Percentiles rank a stretch among this genome's conserved stretches.
Evolutionary conservation across 2,329 filamentous ascomycete genomes (phyloP).

Genomic region (Apiospora marii): DNA sequence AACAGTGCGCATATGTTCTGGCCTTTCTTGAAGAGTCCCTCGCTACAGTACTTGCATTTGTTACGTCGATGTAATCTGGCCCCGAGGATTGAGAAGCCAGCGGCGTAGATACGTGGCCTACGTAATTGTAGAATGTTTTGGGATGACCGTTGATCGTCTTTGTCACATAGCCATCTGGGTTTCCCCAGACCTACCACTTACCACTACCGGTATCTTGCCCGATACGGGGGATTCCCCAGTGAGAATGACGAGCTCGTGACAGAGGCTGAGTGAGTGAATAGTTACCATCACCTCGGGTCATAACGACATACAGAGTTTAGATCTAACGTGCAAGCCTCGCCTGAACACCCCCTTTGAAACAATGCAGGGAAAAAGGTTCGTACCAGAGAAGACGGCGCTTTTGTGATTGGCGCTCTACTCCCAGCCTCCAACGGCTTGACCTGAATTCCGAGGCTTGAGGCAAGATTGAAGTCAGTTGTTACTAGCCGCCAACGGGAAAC

Average conservation of each 20-base stretch:
- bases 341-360: slow-evolving; percentile 6
- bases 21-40: not conserved
- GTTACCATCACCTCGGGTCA: slow-evolving; percentile 17
- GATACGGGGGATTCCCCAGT: not conserved
- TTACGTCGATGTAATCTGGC: not conserved
- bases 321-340: slow-evolving; percentile 11
- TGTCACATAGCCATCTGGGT: not conserved
- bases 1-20: slow-evolving; percentile 25
- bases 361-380: slow-evolving; percentile 4
- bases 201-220: not conserved
- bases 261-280: slow-evolving; percentile 16
- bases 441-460: slow-evolving; percentile 8
- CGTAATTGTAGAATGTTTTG: not conserved
- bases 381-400: slow-evolving; percentile 3
- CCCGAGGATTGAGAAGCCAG: not conserved
- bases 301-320: slow-evolving; percentile 15
- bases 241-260: slow-evolving; percentile 8
- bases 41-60: not conserved
- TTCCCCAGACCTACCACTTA: not conserved
- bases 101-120: not conserved
- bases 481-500: not conserved
- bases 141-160: not conserved
- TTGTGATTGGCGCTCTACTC: not conserved
- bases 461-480: not conserved
- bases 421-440: not conserved